phyloP scores from a whole-genome alignment of 192 early-diverging fungal species.

The Linnemannia hyalina region DNA sequence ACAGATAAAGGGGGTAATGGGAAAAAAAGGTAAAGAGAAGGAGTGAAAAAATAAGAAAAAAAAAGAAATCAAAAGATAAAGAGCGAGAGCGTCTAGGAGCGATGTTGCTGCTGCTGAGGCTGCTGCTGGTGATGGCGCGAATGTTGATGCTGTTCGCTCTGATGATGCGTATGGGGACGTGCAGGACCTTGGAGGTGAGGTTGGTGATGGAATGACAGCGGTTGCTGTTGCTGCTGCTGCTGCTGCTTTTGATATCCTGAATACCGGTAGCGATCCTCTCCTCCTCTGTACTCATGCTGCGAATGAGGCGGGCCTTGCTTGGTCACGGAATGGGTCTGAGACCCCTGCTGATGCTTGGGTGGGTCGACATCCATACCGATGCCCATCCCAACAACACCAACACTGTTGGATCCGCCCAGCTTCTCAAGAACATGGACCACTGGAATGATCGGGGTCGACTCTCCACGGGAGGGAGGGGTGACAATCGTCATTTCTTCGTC shows the following conservation, averaged over 20 bases:
- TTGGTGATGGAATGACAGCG: background rate
- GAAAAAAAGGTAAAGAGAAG: background rate
- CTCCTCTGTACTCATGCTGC: background rate
- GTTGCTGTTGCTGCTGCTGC: background rate
- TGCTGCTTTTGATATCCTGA: background rate
- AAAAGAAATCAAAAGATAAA: background rate
- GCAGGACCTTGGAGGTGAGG: background rate
- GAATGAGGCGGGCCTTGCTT: background rate
- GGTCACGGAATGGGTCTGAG: background rate
- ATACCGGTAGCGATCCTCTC: background rate
- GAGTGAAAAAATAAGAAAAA: background rate
- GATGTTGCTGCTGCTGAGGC: background rate
- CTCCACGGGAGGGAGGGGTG: background rate
- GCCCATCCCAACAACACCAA: constrained; percentile 6
- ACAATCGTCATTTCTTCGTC: constrained; percentile 21
- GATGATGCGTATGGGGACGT: background rate
- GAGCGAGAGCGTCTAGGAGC: background rate
- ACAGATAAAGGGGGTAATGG: background rate
- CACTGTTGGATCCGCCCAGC: background rate
- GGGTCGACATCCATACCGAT: constrained; percentile 4
- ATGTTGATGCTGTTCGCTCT: background rate
- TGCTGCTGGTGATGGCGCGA: constrained; percentile 4
- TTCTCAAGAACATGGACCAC: background rate
- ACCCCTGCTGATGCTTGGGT: background rate
- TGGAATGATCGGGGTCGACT: background rate